Evolutionary conservation across 2,329 filamentous ascomycete genomes (phyloP).

Genomic region (Sporothrix variecibatus): DNA sequence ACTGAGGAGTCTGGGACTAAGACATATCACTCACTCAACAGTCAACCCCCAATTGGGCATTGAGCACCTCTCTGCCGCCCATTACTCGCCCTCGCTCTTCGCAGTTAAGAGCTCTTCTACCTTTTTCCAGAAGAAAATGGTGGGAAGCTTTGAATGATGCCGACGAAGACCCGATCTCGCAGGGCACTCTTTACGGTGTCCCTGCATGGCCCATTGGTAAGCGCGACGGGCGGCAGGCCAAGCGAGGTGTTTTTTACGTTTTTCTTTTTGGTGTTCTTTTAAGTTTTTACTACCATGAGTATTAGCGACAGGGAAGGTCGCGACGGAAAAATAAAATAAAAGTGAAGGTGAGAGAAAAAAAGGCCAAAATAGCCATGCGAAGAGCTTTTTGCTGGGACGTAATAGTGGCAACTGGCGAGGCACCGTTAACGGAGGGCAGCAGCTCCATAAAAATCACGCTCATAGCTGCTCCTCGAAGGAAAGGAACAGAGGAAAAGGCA

Average conservation of each 20-base stretch:
- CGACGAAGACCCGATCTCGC: slow-evolving; percentile 25
- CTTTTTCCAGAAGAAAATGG: background rate
- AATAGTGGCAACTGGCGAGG: background rate
- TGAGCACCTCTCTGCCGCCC: background rate
- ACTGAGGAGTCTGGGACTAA: background rate
- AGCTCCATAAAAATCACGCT: slow-evolving; percentile 19
- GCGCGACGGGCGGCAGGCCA: background rate
- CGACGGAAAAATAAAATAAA: background rate
- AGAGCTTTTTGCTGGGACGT: background rate
- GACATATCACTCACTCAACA: background rate
- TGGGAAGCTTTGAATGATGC: background rate
- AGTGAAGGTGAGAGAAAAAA: background rate
- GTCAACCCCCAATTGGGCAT: background rate
- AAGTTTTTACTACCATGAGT: background rate
- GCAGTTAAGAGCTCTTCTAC: background rate
- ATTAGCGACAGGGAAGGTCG: background rate
- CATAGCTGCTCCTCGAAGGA: background rate
- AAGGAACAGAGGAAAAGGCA: background rate
- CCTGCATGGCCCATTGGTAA: slow-evolving; percentile 22
- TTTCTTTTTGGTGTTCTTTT: background rate
- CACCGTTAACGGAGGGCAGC: slow-evolving; percentile 22
- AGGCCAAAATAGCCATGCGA: background rate
- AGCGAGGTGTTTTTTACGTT: background rate
- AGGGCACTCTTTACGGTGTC: background rate
- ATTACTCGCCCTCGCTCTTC: background rate